phyloP scores from a whole-genome alignment of 805 yeast genomes.

The Wickerhamomyces silvicola region DNA sequence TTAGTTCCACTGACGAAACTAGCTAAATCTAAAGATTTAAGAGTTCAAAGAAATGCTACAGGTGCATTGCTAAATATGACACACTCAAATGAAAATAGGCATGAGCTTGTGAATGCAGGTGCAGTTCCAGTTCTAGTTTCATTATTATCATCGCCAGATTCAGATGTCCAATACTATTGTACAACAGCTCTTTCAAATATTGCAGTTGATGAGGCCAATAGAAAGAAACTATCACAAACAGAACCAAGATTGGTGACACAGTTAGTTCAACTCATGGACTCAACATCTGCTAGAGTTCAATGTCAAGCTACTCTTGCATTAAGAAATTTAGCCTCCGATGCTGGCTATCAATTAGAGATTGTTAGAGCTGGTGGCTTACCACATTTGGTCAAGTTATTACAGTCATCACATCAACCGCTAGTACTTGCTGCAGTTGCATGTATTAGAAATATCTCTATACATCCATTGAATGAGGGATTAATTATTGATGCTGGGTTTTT shows the following conservation, averaged over 20 bases:
- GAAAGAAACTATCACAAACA: conserved; percentile 81
- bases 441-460: conserved; percentile 93
- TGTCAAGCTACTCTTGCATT: conserved; percentile 97
- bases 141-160: conserved; percentile 75
- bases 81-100: conserved; percentile 93
- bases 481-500: conserved; percentile 96
- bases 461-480: conserved; percentile 90
- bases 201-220: conserved; percentile 91
- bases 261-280: conserved; percentile 86
- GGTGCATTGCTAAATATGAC: conserved; percentile 98
- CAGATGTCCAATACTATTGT: conserved; percentile 97
- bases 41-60: conserved; percentile 98
- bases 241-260: conserved; percentile 90
- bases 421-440: conserved; percentile 97
- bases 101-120: conserved; percentile 94
- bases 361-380: conserved; percentile 95
- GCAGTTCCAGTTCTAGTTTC: conserved; percentile 96
- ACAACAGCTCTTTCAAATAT: conserved; percentile 95
- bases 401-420: conserved; percentile 85
- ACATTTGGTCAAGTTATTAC: conserved; percentile 82
- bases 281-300: conserved; percentile 89
- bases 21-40: conserved; percentile 88
- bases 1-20: conserved; percentile 88
- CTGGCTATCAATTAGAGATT: conserved; percentile 90
- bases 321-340: conserved; percentile 93